phyloP scores from a whole-genome alignment of 495 filamentous ascomycete genomes.

The Penicillium macrosclerotiorum region DNA sequence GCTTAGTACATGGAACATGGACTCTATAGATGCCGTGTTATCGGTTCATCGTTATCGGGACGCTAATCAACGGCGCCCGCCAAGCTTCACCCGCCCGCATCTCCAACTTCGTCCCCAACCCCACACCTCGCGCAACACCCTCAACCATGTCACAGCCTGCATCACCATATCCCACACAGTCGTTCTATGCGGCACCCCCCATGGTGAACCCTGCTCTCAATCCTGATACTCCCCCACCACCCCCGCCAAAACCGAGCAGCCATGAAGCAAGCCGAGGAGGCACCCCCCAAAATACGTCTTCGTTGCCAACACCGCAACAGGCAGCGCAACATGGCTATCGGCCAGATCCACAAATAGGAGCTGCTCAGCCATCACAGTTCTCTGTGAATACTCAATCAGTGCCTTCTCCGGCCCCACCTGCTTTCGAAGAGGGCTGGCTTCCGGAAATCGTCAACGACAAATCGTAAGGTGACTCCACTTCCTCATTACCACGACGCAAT shows the following conservation, averaged over 20 bases:
- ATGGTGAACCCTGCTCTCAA: constrained; percentile 35
- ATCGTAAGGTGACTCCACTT: constrained; percentile 49
- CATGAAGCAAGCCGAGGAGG: constrained; percentile 67
- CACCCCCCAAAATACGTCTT: constrained; percentile 49
- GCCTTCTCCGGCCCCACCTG: constrained; percentile 34
- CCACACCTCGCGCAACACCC: constrained; percentile 6
- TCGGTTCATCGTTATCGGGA: too few species aligned
- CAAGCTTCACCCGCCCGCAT: constrained; percentile 15
- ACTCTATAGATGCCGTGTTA: neutral
- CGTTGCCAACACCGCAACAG: constrained; percentile 32
- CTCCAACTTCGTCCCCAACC: constrained; percentile 15
- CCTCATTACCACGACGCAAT: neutral
- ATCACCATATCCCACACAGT: constrained; percentile 21
- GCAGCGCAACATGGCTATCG: constrained; percentile 24
- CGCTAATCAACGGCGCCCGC: constrained; percentile 1
- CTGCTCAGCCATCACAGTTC: constrained; percentile 17
- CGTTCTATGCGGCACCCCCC: constrained; percentile 23
- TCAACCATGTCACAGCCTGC: constrained; percentile 28
- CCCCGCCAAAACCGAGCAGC: constrained; percentile 69
- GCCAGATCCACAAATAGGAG: constrained; percentile 16
- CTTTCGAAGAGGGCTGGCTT: constrained; percentile 58
- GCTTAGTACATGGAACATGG: neutral
- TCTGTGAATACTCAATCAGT: constrained; percentile 6
- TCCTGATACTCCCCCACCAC: constrained; percentile 61
- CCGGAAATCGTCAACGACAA: constrained; percentile 70